Base-by-base conservation (phyloP, 1,284 basidiomycete genomes). In the Sanghuangporus sanghuang region DNA sequence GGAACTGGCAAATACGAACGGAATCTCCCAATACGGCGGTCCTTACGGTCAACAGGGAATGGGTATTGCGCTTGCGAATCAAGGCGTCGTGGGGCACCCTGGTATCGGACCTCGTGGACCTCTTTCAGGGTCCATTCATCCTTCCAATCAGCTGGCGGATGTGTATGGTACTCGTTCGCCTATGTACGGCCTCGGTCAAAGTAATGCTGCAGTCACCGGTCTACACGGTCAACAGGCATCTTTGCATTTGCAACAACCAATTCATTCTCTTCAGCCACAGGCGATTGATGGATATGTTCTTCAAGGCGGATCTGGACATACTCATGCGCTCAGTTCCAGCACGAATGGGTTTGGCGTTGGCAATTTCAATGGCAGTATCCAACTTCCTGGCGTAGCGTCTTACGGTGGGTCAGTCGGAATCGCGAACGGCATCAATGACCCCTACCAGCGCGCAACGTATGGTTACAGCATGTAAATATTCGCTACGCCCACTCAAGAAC, bases 201-300 rank as follows among this genome's bases (percentile, higher is more conserved):
- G 75, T 62, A 72, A 70, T 14, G 66, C 79, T 75, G 71, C 76
- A 70, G 72, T 69, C 9, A 65, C 79, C 75, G 71, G 76, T 71
- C 64, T 83, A 73, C 71, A 88, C 78, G 72, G 78, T 70, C 69
- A 86, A 79, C 75, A 77, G 59, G 72, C 70, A 38, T 77, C 76
- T 60, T 66, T 71, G 67, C 66, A 72, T 50, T 67, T 75, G 32
- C 78, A 77, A 23, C 77, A 81, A 52, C 82, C 81, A 66, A 70
- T 89, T 68, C 88, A 88, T 70, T 73, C 75, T 48, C 71, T 90
- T 57, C 86, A 85, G 71, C 80, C 84, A 23, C 87, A 87, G 68
- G 80, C 84, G 42, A 90, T 92, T 68, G 90, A 92, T 71, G 83
- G 85, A 70, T 92, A 91, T 71, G 87, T 92, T 65, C 77, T 92